Percentiles rank a stretch among this genome's conserved stretches.
Conservation (phyloP, 352 stramenopile species). For the Globisporangium canariense region DNA sequence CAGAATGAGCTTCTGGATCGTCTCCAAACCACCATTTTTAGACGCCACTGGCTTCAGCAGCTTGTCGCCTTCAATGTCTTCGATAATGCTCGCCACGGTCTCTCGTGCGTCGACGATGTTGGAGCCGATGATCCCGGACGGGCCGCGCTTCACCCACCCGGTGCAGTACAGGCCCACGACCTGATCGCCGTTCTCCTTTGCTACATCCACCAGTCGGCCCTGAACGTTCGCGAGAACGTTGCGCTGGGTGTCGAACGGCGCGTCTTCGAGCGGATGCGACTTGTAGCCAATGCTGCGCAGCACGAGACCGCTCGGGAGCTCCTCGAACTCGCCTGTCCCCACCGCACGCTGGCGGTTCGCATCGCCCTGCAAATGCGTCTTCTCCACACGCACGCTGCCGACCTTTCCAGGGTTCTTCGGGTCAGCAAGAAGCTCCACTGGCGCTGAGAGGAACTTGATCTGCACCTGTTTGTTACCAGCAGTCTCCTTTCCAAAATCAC, state of each 20-base stretch:
- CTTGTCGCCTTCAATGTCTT: conserved; percentile 73
- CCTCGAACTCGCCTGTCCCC: conserved; percentile 85
- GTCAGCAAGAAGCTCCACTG: conserved; percentile 64
- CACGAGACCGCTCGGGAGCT: conserved; percentile 75
- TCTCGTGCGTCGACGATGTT: conserved; percentile 98
- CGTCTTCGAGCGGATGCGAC: conserved; percentile 68
- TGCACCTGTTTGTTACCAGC: conserved; percentile 48
- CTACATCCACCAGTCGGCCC: conserved; percentile 50
- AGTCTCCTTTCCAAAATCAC: conserved; percentile 25
- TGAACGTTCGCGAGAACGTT: conserved; percentile 61
- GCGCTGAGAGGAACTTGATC: conserved; percentile 92
- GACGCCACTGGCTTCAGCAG: conserved; percentile 28
- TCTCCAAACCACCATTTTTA: conserved; percentile 21
- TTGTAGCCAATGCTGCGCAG: conserved; percentile 91
- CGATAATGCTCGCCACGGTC: conserved; percentile 91
- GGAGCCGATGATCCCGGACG: conserved; percentile 96
- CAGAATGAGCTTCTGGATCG: conserved; percentile 44
- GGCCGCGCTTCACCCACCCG: conserved; percentile 97
- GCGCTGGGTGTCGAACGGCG: conserved; percentile 80
- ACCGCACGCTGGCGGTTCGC: conserved; percentile 76
- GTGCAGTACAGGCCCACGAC: conserved; percentile 92
- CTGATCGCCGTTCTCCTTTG: conserved; percentile 17
- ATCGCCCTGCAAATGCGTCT: conserved; percentile 85
- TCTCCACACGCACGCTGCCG: conserved; percentile 80
- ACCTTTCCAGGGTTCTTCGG: conserved; percentile 47